Base-by-base conservation (phyloP, 2,329 filamentous ascomycete genomes). In the Macrophomina pseudophaseolina region DNA sequence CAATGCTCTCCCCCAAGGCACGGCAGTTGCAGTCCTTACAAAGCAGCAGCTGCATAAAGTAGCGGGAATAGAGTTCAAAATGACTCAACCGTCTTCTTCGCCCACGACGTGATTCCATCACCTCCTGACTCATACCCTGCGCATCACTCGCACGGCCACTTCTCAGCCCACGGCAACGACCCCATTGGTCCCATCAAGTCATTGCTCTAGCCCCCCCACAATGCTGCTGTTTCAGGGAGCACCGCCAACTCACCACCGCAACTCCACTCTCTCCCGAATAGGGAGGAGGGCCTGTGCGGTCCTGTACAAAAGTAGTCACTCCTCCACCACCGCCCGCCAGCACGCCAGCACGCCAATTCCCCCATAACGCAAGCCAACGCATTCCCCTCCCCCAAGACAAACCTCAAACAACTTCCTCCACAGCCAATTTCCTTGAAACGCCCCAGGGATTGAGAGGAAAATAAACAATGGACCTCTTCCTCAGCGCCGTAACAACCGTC, bases 231-330 rank as follows among this genome's bases (percentile, higher is more conserved):
- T 59, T 59, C 56, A 59, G 28, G 8, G 6, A 5, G 5, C 11
- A 30, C 6, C 56, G 56, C 56, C 56, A 59, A 46, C 56, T 59
- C 56, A 59, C 56, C 56, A 59, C 56, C 56, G 56, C 56, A 59
- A 59, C 35, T 59, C 35, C 56, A 23, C 28, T 59, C 14, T 7
- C 53, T 58, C 16, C 42, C 56, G 11, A 16, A 44, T 46, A 40
- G 42, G 56, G 28, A 35, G 38, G n/a, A n/a, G 23, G 49, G 56
- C 40, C 46, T 40, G 56, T 59, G 56, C 56, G 40, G 3, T 18
- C 35, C 16, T 54, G 16, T 16, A 5, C 51, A 23, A 38, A 35
- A 28, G 33, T 54, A 38, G 32, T 32, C 2, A 52, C 33, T 18
- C 35, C 35, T 38, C 35, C 35, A 38, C 35, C 35, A 38, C 35